Base-by-base conservation (phyloP, 192 early-diverging fungal genomes). In the Backusella sp. region DNA sequence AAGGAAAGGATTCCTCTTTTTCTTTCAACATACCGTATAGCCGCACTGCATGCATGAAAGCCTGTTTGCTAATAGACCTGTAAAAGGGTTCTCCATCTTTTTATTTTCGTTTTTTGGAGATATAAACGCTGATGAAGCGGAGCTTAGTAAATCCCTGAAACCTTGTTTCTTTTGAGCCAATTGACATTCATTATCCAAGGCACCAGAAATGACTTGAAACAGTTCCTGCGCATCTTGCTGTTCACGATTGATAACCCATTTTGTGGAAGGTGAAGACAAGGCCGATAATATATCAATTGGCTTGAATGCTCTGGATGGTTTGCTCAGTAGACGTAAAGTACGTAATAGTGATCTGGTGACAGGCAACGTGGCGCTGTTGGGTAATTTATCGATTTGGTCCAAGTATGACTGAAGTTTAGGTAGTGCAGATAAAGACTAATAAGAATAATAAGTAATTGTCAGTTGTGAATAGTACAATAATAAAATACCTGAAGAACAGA, bases 191-290 rank as follows among this genome's bases (percentile, higher is more conserved):
- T 87, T 86, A n/a, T 89, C 88, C 14, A 96, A 75, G 28, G 90
- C 89, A 30, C 88, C 90, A 0, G 92, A 93, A 2, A 97, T 88
- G 0, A 93, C 84, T 75, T 94, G 91, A 52, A 96, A 91, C 17
- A 94, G 86, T 82, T 95, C 95, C 77, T 96, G 95, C 6, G 95
- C 94, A 77, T 97, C 94, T 85, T 95, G 90, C 74, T 93, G 92
- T 77, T 91, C 90, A 67, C 87, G 86, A 66, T 91, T 90, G 66
- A 90, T 88, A 39, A 93, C 77, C 21, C 82, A 85, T 44, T 34
- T 49, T 70, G 84, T 79, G 52, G 85, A 85, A 17, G 88, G 46
- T 49, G 46, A 73, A 17, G 70, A 71, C 66, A 93, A 79, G 28
- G 92, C 90, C 0, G 84, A 78, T 59, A 91, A 85, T 15, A 93